Evolutionary conservation across 108 stramenopile genomes (phyloP), one percentile per base, ranked within the genome.

Genomic region (Poteriospumella lacustris): DNA sequence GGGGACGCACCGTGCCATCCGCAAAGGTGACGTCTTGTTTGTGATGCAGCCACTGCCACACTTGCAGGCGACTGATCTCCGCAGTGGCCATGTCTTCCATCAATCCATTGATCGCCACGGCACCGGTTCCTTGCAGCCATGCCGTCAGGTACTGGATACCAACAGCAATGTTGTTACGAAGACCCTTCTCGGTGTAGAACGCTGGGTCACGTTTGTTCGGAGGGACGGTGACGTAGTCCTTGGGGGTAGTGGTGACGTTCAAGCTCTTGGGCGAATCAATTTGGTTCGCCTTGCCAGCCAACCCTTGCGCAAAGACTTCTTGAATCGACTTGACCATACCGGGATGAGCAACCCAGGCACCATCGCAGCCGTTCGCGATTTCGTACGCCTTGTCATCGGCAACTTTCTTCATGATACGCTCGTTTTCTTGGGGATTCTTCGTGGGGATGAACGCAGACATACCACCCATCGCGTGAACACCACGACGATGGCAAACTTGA

Each of bases 71-170:
- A 77, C 91, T 91, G 60, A 96, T 94, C 83, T 96, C 95, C 12
- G 95, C 95, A 42, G 95, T 96, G 41, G 95, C 95, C 1, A 93
- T 93, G 86, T 96, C 95, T 79, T 96, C 95, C 95, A 96, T 96
- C 81, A 72, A 28, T 0, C 44, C 44, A 34, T 72, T 43, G 24
- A 72, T 9, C 28, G 69, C 69, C 41, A 72, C 43, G 69, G 42
- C 41, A 2, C 69, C 69, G 42, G 43, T 43, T 28, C 69, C 69
- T 9, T 47, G 42, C 1, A 72, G 19, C 47, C 47, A 52, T 15
- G 47, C 47, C 9, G 47, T 19, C 47, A 52, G 15, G 47, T 52
- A 52, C 47, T 52, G 47, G 19, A 52, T 52, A 15, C 47, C 47
- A 9, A 52, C 47, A 15, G 47, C 47, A 19, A 52, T 52, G 47